Conservation (phyloP, 495 filamentous ascomycete genomes). For the Cryomyces minteri region DNA sequence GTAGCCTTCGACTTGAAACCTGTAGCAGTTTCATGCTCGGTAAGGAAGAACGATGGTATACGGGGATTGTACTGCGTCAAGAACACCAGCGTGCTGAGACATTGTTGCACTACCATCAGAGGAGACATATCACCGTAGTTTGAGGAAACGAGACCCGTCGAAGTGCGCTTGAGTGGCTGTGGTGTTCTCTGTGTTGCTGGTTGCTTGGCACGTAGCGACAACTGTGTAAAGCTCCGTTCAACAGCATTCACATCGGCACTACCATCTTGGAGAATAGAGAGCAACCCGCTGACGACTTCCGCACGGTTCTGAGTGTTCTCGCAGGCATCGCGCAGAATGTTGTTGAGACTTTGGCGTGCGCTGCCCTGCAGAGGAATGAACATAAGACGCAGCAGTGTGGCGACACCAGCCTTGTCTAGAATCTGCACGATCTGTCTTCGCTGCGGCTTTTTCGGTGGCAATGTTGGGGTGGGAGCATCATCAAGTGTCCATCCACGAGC, state of each 20-base stretch:
- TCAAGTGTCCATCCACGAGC: conserved; percentile 26
- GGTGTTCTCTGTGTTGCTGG: conserved; percentile 60
- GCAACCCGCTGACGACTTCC: conserved; percentile 82
- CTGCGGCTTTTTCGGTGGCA: conserved; percentile 36
- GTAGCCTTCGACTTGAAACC: conserved; percentile 56
- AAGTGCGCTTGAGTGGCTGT: conserved; percentile 50
- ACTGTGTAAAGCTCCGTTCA: conserved; percentile 82
- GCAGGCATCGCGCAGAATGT: conserved; percentile 73
- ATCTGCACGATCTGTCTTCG: conserved; percentile 78
- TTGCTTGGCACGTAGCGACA: conserved; percentile 81
- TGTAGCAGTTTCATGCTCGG: conserved; percentile 67
- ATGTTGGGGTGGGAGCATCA: conserved; percentile 18
- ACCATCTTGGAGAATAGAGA: conserved; percentile 93
- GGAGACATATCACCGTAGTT: conserved; percentile 65
- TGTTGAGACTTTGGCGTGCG: conserved; percentile 60
- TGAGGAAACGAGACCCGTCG: conserved; percentile 32
- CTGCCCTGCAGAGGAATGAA: conserved; percentile 82
- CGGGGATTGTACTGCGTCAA: conserved; percentile 62
- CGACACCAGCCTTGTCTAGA: conserved; percentile 89
- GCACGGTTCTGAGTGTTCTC: conserved; percentile 86
- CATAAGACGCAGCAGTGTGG: conserved; percentile 87
- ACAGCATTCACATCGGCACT: conserved; percentile 83
- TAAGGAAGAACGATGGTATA: conserved; percentile 83
- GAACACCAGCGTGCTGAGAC: conserved; percentile 61
- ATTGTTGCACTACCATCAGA: conserved; percentile 89